Base-by-base conservation (phyloP, 1,139 yeast genomes). In the Kurtzmaniella quercitrusa region DNA sequence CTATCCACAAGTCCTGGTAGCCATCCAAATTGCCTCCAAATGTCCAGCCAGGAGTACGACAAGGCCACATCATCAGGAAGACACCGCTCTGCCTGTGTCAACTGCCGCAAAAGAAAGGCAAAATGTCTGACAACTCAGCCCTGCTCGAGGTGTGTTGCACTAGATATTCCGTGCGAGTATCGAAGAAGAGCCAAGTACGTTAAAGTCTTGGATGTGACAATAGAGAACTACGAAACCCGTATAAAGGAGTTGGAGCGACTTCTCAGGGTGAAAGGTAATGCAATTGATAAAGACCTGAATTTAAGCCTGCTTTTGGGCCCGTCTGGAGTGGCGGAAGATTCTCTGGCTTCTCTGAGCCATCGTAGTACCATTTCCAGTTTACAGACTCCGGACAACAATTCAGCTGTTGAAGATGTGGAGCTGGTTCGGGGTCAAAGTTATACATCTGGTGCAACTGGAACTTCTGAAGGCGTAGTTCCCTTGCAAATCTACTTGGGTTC, bases 71-170 rank as follows among this genome's bases (percentile, higher is more conserved):
- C 27, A 4, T 36, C 41, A 15, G 38, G 38, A n/a, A 41, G 51
- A 31, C 39, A 49, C 3, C 41, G 44, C 16, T 37, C 52, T 8
- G 67, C 67, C 1, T 63, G 68, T 48, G 44, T 49, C 1, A 39
- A 66, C 25, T 63, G 68, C 43, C 50, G 58, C 24, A 44, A 40
- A n/a, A 46, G 67, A 15, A 63, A 63, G 45, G 58, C 65, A 1
- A 60, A 60, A 44, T 63, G 68, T 41, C 51, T 63, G 3, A 66
- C 67, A 0, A 49, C 47, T 3, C 33, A 39, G 3, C 68, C 68
- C 1, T 63, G 68, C 42, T 43, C 46, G 11, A 40, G 56, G 1
- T 63, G 68, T 44, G 12, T 40, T 3, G 27, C 44, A 1, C 46
- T 51, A 1, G 52, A 54, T 6, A 41, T 40, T 5, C 54, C 52